Base-by-base conservation (phyloP, 1,139 yeast species). In the Sugiyamaella castrensis region DNA sequence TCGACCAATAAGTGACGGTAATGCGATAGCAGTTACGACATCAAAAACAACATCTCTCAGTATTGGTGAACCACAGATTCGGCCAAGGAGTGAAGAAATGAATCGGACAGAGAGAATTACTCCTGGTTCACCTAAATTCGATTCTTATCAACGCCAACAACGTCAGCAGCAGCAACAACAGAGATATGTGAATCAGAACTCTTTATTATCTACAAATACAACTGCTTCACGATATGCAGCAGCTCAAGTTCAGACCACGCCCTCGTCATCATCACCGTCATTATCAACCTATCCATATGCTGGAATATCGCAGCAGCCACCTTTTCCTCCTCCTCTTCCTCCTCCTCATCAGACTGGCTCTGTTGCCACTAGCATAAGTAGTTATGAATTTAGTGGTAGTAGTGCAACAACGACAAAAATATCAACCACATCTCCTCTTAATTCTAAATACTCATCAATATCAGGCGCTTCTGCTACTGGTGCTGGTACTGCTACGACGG, bases 81-180 rank as follows among this genome's bases (percentile, higher is more conserved):
- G 24, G 5, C 24, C 24, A 5, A 19, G 24, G 24, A 19, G 24
- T 5, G 24, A 19, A 19, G 24, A 19, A 19, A 5, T 19, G 24
- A 19, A 19, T 19, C 5, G n/a, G n/a, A 19, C 5, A 3, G 24
- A 19, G 24, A 19, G 5, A 19, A 5, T 19, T 19, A 3, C 24
- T 19, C 24, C 24, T 19, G 24, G 24, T 19, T 19, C 24, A 19
- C 24, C 24, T 19, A 19, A 24, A 29, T n/a, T 29, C 26, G 41
- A 31, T 19, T 30, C 11, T 5, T 35, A 34, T n/a, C 36, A 32
- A 16, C 46, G 33, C 24, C 50, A 29, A 11, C 52, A 33, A 31
- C 46, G 26, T 24, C 46, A 13, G 3, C 41, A 15, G 6, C 32
- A 10, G 37, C 37, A 34, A 34, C 37, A 34, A 11, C 40, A 36